Conservation (phyloP, 2,329 filamentous ascomycete genomes). For the Colletotrichum sp. region DNA sequence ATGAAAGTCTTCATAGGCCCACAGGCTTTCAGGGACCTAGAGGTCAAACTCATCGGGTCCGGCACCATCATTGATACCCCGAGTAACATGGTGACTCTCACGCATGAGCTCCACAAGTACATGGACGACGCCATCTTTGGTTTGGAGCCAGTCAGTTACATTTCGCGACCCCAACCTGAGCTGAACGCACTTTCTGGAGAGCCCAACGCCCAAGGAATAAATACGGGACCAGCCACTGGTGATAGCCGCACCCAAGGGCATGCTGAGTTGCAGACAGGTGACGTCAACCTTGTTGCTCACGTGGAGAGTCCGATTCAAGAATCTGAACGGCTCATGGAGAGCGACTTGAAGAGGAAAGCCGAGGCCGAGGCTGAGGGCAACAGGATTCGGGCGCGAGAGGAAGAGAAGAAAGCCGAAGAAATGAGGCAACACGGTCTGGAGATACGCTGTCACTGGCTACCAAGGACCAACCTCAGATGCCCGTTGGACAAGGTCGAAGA, state of each 20-base stretch:
- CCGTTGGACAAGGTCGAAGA: background rate
- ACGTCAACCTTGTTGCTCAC: background rate
- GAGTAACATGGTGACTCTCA: background rate
- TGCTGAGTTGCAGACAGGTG: background rate
- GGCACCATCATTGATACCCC: background rate
- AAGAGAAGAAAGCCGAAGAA: background rate
- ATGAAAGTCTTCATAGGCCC: background rate
- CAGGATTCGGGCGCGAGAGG: background rate
- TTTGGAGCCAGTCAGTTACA: background rate
- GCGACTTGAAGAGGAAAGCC: background rate
- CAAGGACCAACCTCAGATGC: background rate
- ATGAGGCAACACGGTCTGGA: background rate
- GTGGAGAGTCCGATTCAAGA: accelerated
- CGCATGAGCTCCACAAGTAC: background rate
- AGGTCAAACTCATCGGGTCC: background rate
- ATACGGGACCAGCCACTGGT: background rate
- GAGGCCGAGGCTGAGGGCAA: background rate
- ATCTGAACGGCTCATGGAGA: background rate
- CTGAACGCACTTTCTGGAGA: background rate
- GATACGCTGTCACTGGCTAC: background rate
- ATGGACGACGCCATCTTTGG: background rate
- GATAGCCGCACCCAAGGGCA: background rate
- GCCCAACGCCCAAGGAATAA: background rate
- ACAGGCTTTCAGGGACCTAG: background rate
- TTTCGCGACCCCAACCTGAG: background rate